Evolutionary conservation across 495 filamentous ascomycete species (phyloP).

Genomic region (Aspergillus campestris): DNA sequence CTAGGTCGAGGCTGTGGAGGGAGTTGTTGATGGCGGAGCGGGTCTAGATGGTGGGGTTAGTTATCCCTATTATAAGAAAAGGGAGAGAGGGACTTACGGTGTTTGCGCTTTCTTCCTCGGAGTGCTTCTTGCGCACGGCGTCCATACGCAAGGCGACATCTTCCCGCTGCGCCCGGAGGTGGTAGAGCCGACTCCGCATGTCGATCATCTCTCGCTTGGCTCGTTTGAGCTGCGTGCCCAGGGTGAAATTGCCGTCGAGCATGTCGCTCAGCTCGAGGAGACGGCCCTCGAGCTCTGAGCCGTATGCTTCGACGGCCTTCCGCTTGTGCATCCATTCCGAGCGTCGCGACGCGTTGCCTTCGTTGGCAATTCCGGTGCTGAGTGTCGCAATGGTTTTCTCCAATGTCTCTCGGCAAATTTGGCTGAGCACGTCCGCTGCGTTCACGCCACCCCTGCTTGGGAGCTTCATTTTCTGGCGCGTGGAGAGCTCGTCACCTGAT

Average conservation of each 20-base stretch:
- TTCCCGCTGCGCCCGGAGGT: slow-evolving; percentile 55
- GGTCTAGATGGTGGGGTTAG: slow-evolving; percentile 17
- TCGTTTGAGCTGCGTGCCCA: slow-evolving; percentile 53
- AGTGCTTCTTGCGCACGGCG: slow-evolving; percentile 52
- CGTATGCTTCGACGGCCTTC: slow-evolving; percentile 59
- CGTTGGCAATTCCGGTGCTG: slow-evolving; percentile 29
- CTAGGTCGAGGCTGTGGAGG: slow-evolving; percentile 37
- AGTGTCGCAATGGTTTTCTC: slow-evolving; percentile 40
- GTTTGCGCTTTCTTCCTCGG: slow-evolving; percentile 29
- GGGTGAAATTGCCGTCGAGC: slow-evolving; percentile 56
- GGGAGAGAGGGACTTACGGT: slow-evolving; percentile 19
- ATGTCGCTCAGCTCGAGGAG: slow-evolving; percentile 45
- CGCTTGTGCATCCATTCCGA: slow-evolving; percentile 53
- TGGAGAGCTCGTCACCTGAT: slow-evolving; percentile 26
- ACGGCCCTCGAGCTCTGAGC: slow-evolving; percentile 55
- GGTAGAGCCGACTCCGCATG: slow-evolving; percentile 56
- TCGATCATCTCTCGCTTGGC: slow-evolving; percentile 56
- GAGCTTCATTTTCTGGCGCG: slow-evolving; percentile 24
- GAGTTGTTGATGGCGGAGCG: slow-evolving; percentile 39
- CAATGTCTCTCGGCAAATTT: slow-evolving; percentile 62
- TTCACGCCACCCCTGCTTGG: slow-evolving; percentile 58
- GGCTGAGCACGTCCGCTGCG: slow-evolving; percentile 57
- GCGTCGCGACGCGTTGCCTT: slow-evolving; percentile 26
- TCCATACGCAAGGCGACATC: slow-evolving; percentile 62
- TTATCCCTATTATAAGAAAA: neutral